Percentiles rank a stretch among this genome's conserved stretches.
phyloP scores from a whole-genome alignment of 192 early-diverging fungal species.

The Linderina pennispora region DNA sequence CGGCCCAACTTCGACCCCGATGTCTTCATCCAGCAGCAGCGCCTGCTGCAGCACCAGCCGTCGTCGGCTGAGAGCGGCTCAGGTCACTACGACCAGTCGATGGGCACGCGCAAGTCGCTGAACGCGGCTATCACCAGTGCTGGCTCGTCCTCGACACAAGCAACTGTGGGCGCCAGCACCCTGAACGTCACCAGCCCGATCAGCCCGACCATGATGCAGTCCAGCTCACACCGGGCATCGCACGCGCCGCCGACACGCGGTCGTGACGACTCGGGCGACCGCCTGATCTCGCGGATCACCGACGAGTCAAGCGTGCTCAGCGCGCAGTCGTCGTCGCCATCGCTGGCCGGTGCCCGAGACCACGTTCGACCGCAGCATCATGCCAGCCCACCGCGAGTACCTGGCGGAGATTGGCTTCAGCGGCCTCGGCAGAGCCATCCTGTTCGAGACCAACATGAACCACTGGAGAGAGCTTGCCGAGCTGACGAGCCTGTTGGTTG shows the following conservation, averaged over 20 bases:
- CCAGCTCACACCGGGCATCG: conserved; percentile 19
- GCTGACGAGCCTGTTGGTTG: conserved; percentile 49
- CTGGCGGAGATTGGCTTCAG: conserved; percentile 38
- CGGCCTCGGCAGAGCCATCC: conserved; percentile 34
- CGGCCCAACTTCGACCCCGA: conserved; percentile 47
- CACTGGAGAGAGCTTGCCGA: conserved; percentile 45
- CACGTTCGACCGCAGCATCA: conserved; percentile 40
- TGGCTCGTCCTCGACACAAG: neutral
- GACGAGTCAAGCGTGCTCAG: conserved; percentile 42
- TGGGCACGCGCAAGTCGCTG: conserved; percentile 39
- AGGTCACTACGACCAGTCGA: conserved; percentile 17
- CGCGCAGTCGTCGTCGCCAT: conserved; percentile 38
- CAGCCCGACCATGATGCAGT: conserved; percentile 4
- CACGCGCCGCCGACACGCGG: conserved; percentile 27
- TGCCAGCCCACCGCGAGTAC: conserved; percentile 42
- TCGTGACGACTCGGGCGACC: conserved; percentile 35
- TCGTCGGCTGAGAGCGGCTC: too few species aligned
- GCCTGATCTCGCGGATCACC: conserved; percentile 12
- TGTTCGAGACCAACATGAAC: conserved; percentile 24
- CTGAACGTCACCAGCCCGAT: neutral
- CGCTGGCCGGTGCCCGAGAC: conserved; percentile 17
- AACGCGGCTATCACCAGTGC: conserved; percentile 5
- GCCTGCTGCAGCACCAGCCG: conserved; percentile 15
- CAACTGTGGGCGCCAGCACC: neutral
- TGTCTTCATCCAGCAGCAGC: conserved; percentile 44